Evolutionary conservation across 768 basidiomycete genomes (phyloP).

Genomic region (Sarcodon sp.): DNA sequence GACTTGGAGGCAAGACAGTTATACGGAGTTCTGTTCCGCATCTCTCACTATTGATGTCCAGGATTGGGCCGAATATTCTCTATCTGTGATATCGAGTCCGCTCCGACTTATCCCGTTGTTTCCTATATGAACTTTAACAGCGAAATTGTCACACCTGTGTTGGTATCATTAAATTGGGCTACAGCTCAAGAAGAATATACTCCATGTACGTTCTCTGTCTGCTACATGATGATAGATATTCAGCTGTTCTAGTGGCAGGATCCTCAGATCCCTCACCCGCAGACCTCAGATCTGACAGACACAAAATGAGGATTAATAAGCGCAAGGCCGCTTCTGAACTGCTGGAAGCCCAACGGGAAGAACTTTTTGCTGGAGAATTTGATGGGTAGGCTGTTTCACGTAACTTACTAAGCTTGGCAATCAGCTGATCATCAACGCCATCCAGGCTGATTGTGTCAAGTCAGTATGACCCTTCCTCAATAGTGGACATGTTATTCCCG

Average conservation of each 20-base stretch:
- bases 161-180: slow-evolving; percentile 82
- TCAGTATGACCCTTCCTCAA: slow-evolving; percentile 75
- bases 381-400: slow-evolving; percentile 48
- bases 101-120: slow-evolving; percentile 81
- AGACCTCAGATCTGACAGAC: slow-evolving; percentile 57
- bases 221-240: not conserved
- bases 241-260: slow-evolving; percentile 18
- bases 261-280: slow-evolving; percentile 43
- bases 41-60: slow-evolving; percentile 13
- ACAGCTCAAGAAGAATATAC: slow-evolving; percentile 68
- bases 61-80: slow-evolving; percentile 74
- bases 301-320: slow-evolving; percentile 60
- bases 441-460: slow-evolving; percentile 66
- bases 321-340: slow-evolving; percentile 59
- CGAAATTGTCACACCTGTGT: slow-evolving; percentile 33
- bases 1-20: slow-evolving; percentile 59
- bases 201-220: slow-evolving; percentile 31
- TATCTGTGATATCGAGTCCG: slow-evolving; percentile 83
- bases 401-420: too few species aligned
- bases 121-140: slow-evolving; percentile 76
- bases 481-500: slow-evolving; percentile 59
- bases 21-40: not conserved
- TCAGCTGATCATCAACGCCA: not conserved
- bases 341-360: slow-evolving; percentile 54
- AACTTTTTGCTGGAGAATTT: slow-evolving; percentile 79